phyloP scores from a whole-genome alignment of 2,329 filamentous ascomycete genomes.

The Pezicula radicicola region DNA sequence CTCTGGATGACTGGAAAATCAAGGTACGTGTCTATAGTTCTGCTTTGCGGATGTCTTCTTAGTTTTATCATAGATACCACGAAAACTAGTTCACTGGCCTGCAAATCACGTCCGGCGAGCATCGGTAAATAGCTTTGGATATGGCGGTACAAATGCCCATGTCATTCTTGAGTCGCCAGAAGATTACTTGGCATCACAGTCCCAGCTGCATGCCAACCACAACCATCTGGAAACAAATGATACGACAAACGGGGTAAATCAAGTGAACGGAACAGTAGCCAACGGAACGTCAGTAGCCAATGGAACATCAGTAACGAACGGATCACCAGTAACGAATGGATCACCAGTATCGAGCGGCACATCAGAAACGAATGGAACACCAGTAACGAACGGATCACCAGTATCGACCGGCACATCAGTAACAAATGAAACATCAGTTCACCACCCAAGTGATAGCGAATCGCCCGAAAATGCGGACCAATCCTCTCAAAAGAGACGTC shows the following conservation, averaged over 20 bases:
- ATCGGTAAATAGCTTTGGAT: conserved; percentile 15
- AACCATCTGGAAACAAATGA: not conserved
- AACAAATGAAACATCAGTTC: not conserved
- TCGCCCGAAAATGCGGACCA: not conserved
- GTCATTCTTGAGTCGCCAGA: conserved; percentile 3
- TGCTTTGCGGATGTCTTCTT: not conserved
- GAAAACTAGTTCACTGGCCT: not conserved
- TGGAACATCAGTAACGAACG: not conserved
- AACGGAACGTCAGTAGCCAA: not conserved
- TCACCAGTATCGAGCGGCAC: not conserved
- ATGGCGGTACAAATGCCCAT: conserved; percentile 12
- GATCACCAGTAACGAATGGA: not conserved
- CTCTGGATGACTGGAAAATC: conserved; percentile 27
- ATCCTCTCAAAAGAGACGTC: not conserved
- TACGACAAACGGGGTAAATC: not conserved
- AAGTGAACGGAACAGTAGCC: not conserved
- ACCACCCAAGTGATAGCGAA: not conserved
- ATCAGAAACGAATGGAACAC: not conserved
- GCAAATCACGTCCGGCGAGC: conserved; percentile 1
- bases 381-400: not conserved
- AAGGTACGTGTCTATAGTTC: conserved; percentile 14
- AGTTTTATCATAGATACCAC: not conserved
- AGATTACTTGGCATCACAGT: not conserved
- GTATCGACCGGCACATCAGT: not conserved
- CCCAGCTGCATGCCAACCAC: not conserved